A percentile compares a stretch with the other conserved stretches of the same genome.
These are phyloP conservation scores for Esteya vermicola DNA, from an alignment of 2,329 filamentous ascomycete genomes.

Conservation along the genomic window DNA sequence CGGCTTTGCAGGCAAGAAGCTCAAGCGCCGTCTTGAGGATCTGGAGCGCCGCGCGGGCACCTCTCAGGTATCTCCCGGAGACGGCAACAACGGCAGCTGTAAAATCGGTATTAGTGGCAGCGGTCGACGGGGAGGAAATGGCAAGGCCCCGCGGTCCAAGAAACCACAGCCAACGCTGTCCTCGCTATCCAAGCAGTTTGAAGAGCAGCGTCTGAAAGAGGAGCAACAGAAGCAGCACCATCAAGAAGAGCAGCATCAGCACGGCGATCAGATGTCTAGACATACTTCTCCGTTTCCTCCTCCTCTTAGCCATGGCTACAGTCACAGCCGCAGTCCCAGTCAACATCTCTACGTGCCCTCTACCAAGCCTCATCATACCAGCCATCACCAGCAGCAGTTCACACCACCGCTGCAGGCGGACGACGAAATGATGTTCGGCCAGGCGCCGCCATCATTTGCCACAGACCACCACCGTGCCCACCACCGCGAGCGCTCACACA, in stretches of 20 bases:
- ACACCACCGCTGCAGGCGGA: conserved; percentile 45
- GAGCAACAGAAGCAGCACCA: background rate
- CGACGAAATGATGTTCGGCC: conserved; percentile 54
- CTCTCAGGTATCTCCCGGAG: conserved; percentile 18
- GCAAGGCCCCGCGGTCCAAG: conserved; percentile 22
- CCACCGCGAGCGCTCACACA: conserved; percentile 56
- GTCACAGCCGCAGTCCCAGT: too few species aligned
- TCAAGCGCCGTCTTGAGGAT: conserved; percentile 78
- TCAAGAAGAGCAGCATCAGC: background rate
- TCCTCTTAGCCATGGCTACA: too few species aligned
- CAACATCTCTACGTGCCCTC: conserved; percentile 19
- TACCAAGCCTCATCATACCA: background rate
- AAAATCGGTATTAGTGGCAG: conserved; percentile 16
- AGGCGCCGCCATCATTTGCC: conserved; percentile 36
- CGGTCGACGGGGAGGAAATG: too few species aligned
- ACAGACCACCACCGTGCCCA: too few species aligned
- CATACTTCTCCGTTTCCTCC: conserved; percentile 7
- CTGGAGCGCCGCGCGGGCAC: conserved; percentile 61
- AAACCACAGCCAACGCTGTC: conserved; percentile 18
- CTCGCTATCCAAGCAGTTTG: conserved; percentile 9
- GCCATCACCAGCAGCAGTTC: conserved; percentile 34
- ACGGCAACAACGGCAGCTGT: conserved; percentile 12
- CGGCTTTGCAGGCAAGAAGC: conserved; percentile 70
- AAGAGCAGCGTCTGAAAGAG: conserved; percentile 13
- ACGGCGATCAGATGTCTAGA: too few species aligned